Percentiles rank a stretch among this genome's conserved stretches.
phyloP scores from a whole-genome alignment of 192 early-diverging fungal genomes.

The Coemansia sp. region DNA sequence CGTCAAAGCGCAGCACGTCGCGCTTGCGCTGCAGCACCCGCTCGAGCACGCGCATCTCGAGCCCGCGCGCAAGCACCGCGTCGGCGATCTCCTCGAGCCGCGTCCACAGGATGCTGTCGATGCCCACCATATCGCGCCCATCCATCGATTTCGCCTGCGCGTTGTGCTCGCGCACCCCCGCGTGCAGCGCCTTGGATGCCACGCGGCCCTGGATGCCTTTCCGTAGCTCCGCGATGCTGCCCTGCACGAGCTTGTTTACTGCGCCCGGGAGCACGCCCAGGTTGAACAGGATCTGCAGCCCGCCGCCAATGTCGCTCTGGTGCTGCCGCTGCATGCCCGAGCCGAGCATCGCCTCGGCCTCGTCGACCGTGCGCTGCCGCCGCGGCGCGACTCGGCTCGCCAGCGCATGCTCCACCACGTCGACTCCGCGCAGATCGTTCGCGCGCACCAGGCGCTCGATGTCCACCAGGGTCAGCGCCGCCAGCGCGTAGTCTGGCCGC shows the following conservation, averaged over 20 bases:
- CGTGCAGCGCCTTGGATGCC: conserved; percentile 7
- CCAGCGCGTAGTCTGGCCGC: conserved; percentile 25
- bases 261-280: conserved; percentile 19
- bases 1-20: conserved; percentile 12
- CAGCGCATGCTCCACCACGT: conserved; percentile 21
- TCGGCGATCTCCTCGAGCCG: conserved; percentile 20
- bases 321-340: conserved; percentile 23
- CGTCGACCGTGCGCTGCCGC: conserved; percentile 4
- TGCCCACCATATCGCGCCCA: conserved; percentile 32
- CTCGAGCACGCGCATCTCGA: conserved; percentile 33
- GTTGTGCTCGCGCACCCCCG: conserved; percentile 30
- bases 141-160: conserved; percentile 11
- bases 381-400: not conserved
- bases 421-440: conserved; percentile 17
- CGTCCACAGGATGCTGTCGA: conserved; percentile 20
- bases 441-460: conserved; percentile 17
- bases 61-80: conserved; percentile 14
- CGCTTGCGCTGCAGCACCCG: conserved; percentile 41
- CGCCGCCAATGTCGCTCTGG: conserved; percentile 25
- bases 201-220: conserved; percentile 1
- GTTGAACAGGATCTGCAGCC: conserved; percentile 28
- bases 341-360: conserved; percentile 21
- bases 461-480: conserved; percentile 37
- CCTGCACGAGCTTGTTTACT: conserved; percentile 8
- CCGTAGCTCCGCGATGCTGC: conserved; percentile 6